Base-by-base conservation (phyloP, 2,329 filamentous ascomycete genomes). In the Penicillium paneum region DNA sequence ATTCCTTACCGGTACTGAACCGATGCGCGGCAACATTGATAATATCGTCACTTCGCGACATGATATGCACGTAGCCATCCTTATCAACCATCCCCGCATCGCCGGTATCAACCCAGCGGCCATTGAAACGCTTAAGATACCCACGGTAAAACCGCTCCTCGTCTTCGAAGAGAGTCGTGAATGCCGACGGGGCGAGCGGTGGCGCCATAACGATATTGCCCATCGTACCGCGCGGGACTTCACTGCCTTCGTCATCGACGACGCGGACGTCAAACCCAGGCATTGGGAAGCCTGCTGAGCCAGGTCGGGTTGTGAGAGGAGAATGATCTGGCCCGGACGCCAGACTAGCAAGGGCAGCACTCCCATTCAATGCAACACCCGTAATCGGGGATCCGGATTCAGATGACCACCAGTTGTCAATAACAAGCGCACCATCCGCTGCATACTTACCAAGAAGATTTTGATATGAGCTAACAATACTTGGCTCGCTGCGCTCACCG, bases 11-110 rank as follows among this genome's bases (percentile, higher is more conserved):
- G 11, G 91, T 96, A 59, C 89, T 93, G 57, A 97, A 86, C 13
- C 92, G 84, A 76, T 97, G 92, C 5, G 92, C 91, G 38, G 91
- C 92, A n/a, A 96, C 92, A 68, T 97, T 97, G 68, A 97, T 91
- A 56, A 97, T 88, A 71, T 97, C 92, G 75, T 97, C 92, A 31
- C 80, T 81, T 49, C 84, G 73, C 3, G 79, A 78, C 81, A 87
- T 86, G 62, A 87, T 79, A 63, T 84, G 81, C 31, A 86, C 78
- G 62, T 85, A 85, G 5, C 83, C 83, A 38, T 93, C 86, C 13
- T 81, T 71, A 67, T 97, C 92, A 54, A 97, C 85, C 78, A 91
- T 86, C 0, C 93, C 92, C 0, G 91, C 88, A 69, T 97, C 92
- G 2, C 92, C 93, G 0, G 92, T 97, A 68, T 97, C 92, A 40